phyloP scores from a whole-genome alignment of 2,329 filamentous ascomycete genomes.

The Massarina eburnea region DNA sequence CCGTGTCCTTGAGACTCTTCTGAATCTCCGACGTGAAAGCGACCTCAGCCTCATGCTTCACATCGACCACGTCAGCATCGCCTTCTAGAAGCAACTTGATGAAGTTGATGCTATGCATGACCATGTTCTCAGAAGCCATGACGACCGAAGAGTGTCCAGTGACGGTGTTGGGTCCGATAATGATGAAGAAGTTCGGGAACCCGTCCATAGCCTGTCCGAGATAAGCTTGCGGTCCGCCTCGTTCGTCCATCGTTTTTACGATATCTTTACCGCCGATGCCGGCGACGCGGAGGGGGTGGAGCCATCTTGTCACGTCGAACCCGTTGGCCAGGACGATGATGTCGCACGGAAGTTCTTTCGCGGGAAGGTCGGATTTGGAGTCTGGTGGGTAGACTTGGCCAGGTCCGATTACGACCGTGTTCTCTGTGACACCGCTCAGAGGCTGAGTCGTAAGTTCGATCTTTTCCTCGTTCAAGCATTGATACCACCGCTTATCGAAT shows the following conservation, averaged over 20 bases:
- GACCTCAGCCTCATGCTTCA: conserved; percentile 73
- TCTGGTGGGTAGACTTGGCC: conserved; percentile 49
- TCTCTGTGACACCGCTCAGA: conserved; percentile 52
- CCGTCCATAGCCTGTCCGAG: conserved; percentile 59
- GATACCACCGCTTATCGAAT: conserved; percentile 59
- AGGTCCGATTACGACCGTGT: conserved; percentile 55
- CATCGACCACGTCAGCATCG: conserved; percentile 89
- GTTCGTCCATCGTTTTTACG: conserved; percentile 58
- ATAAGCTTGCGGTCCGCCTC: conserved; percentile 65
- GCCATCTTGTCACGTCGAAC: conserved; percentile 58
- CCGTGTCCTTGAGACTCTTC: conserved; percentile 51
- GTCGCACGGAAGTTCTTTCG: conserved; percentile 56
- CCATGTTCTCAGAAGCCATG: conserved; percentile 62
- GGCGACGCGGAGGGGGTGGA: conserved; percentile 56
- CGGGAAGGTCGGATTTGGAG: conserved; percentile 35
- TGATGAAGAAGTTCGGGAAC: conserved; percentile 67
- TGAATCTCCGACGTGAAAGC: conserved; percentile 54
- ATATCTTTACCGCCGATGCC: conserved; percentile 55
- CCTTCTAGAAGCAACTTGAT: conserved; percentile 74
- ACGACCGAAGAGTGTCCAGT: conserved; percentile 65
- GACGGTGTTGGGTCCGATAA: conserved; percentile 64
- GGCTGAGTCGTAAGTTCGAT: conserved; percentile 57
- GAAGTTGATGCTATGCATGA: conserved; percentile 62
- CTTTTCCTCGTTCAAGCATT: conserved; percentile 55
- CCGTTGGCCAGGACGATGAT: conserved; percentile 65